phyloP scores from a whole-genome alignment of 73 alveolate genomes.

The Paramecium caudatum region DNA sequence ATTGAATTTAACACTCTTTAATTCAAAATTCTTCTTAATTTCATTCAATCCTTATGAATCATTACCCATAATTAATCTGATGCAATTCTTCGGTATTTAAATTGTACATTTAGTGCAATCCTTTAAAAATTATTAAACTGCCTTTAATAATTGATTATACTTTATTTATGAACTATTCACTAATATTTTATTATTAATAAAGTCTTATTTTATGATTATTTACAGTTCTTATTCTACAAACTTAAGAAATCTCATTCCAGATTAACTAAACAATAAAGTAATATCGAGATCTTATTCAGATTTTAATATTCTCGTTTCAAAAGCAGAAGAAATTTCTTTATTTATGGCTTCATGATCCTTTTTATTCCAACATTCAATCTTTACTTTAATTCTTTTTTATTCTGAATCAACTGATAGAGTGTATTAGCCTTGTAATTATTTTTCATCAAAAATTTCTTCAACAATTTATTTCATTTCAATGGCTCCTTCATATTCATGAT shows the following conservation, averaged over 20 bases:
- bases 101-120: slow-evolving; percentile 32
- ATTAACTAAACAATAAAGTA: slow-evolving; percentile 4
- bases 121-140: neutral
- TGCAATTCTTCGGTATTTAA: slow-evolving; percentile 1
- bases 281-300: slow-evolving; percentile 44
- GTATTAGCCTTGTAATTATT: neutral
- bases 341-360: neutral
- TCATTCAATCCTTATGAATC: slow-evolving; percentile 36
- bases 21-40: slow-evolving; percentile 17
- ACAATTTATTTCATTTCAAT: slow-evolving; percentile 55
- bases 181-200: slow-evolving; percentile 34
- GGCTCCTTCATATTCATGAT: slow-evolving; percentile 56
- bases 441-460: slow-evolving; percentile 42
- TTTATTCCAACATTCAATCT: neutral
- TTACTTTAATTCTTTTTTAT: slow-evolving; percentile 14
- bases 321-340: neutral
- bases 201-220: slow-evolving; percentile 37
- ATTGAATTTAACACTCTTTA: slow-evolving; percentile 51
- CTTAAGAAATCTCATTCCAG: slow-evolving; percentile 1
- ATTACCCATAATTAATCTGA: slow-evolving; percentile 47
- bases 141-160: slow-evolving; percentile 7
- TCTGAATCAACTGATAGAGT: neutral
- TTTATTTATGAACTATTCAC: neutral
- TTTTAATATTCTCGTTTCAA: neutral
- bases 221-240: neutral